These are phyloP conservation scores for Starmerella powellii DNA, from an alignment of 805 yeast genomes.

Conservation along the genomic window DNA sequence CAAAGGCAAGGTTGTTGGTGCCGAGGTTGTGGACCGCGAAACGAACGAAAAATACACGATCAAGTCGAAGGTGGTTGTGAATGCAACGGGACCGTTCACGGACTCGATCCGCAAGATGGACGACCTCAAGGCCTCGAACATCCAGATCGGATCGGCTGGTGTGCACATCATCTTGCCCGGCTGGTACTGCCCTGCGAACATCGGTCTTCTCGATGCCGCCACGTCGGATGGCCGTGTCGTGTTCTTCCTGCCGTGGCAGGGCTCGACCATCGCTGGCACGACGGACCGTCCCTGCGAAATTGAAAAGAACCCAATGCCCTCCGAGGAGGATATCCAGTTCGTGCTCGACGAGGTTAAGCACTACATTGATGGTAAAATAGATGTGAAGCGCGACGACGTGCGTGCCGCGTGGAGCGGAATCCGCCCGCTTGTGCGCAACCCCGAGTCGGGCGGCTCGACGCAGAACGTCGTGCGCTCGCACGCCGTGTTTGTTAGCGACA, in stretches of 20 bases:
- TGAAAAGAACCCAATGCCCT: conserved; percentile 53
- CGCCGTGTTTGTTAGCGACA: conserved; percentile 55
- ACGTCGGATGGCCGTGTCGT: conserved; percentile 93
- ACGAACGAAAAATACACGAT: conserved; percentile 54
- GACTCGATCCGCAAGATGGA: conserved; percentile 83
- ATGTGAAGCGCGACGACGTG: conserved; percentile 81
- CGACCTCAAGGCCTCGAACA: conserved; percentile 41
- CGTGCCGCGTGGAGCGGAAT: conserved; percentile 95
- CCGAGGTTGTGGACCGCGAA: conserved; percentile 49
- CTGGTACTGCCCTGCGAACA: conserved; percentile 72
- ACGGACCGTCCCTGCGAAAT: conserved; percentile 65
- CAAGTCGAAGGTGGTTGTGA: conserved; percentile 62
- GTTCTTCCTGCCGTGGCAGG: conserved; percentile 97
- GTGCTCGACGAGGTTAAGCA: conserved; percentile 78
- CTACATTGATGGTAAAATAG: conserved; percentile 62
- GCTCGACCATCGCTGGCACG: conserved; percentile 90
- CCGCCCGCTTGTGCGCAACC: conserved; percentile 84
- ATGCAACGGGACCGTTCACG: conserved; percentile 91
- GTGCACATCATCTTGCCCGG: conserved; percentile 88
- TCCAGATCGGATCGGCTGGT: conserved; percentile 93
- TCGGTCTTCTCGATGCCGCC: conserved; percentile 83
- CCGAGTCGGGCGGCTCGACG: conserved; percentile 41
- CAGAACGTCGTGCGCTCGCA: conserved; percentile 89
- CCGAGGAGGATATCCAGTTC: conserved; percentile 79
- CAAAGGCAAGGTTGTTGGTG: conserved; percentile 54